Conservation (phyloP, 176 grass and related monocot species). For the Oryza brachyantha region DNA sequence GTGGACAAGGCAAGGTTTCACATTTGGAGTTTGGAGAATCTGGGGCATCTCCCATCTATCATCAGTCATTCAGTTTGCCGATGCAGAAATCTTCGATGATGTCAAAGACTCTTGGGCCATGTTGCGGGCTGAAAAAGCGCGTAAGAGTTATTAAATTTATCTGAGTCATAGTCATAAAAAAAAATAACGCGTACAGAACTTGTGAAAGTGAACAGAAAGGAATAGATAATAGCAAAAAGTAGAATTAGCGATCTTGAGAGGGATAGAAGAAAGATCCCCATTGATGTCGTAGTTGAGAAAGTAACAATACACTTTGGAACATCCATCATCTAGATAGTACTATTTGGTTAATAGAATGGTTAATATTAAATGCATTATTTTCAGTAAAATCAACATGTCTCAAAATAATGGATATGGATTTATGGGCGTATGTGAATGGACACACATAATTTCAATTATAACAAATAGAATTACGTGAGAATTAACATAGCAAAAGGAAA, state of each 20-base stretch:
- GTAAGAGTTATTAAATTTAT: constrained; percentile 13
- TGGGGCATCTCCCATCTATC: constrained; percentile 7
- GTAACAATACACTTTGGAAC: background rate
- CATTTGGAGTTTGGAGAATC: constrained; percentile 19
- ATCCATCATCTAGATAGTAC: constrained; percentile 20
- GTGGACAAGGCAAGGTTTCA: constrained; percentile 28
- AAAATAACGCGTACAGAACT: background rate
- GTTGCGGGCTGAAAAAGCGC: constrained; percentile 65
- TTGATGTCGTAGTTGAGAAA: constrained; percentile 11
- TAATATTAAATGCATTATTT: background rate
- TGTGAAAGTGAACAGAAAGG: background rate
- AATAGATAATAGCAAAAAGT: background rate
- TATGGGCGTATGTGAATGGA: background rate
- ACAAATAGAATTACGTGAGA: background rate
- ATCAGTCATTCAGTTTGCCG: constrained; percentile 53
- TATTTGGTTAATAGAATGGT: background rate
- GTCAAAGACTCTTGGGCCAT: constrained; percentile 79
- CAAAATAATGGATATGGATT: constrained; percentile 2
- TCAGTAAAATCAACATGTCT: background rate
- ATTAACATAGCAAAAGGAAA: background rate
- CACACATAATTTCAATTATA: background rate
- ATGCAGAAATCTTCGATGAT: constrained; percentile 95
- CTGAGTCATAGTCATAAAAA: too few species aligned
- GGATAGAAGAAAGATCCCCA: background rate
- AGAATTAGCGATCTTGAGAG: background rate